Evolutionary conservation across 108 stramenopile genomes (phyloP), one percentile per base, ranked within the genome.

Genomic region (Nannochloropsis gaditana): DNA sequence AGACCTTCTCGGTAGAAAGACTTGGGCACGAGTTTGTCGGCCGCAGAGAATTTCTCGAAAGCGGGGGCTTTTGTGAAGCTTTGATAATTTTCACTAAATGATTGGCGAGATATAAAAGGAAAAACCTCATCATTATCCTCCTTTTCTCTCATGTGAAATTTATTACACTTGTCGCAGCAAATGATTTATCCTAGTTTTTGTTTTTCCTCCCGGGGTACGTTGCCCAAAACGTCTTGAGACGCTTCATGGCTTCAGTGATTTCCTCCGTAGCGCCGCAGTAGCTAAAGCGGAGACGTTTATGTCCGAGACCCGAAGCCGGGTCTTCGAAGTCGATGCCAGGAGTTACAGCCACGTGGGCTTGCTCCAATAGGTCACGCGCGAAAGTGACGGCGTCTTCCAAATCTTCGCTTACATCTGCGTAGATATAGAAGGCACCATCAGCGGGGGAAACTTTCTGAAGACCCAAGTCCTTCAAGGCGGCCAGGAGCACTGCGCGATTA

Each of bases 281-380:
- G 80, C 92, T 92, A 21, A 96, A 94, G 9, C 96, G 93, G 84
- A 96, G 93, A 79, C 96, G 92, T 9, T 93, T 85, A 84, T 93
- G 91, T 31, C 96, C 96, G 11, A 94, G 42, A 42, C 82, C 86
- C 21, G 84, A 87, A 9, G 89, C 44, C 21, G 93, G 93, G 90
- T 95, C 94, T 87, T 96, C 96, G 91, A 96, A 96, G 86, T 96
- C 96, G 80, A 86, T 93, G 19, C 96, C 96, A 9, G 95, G 95
- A 9, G 95, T 95, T 81, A 96, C 93, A 3, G 96, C 96, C 9
- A 90, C 89, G 42, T 44, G 44, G 21, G 92, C 85, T 84, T 94
- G 93, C 79, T 96, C 93, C 85, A 95, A 83, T 11, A 94, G 83
- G 9, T 59, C 44, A 9, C 90, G 19, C 21, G 41, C 80, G 80